Conservation (phyloP, 140 eudicot species). For the Erigeron philadelphicus region DNA sequence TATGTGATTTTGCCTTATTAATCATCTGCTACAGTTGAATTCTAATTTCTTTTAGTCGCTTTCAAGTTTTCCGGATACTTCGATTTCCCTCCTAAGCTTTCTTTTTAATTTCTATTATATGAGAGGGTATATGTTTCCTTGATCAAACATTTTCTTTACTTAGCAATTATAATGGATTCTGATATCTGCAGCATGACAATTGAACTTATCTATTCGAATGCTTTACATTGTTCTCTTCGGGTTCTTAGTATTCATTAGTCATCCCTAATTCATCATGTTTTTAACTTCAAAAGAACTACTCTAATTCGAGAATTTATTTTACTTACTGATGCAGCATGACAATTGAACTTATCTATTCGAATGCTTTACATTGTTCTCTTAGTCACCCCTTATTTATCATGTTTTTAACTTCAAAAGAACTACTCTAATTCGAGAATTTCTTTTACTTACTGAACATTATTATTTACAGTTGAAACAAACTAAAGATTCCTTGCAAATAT, state of each 20-base stretch:
- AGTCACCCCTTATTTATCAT: neutral
- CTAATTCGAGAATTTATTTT: no score
- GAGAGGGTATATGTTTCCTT: no score
- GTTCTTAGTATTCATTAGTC: neutral
- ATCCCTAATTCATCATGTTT: neutral
- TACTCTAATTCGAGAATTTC: no score
- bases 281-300: no score
- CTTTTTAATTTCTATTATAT: no score
- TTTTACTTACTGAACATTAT: neutral
- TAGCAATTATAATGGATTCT: neutral
- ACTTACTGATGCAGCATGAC: neutral
- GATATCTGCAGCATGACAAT: neutral
- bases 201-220: slow-evolving; percentile 14
- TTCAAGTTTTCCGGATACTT: no score
- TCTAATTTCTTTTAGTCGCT: no score
- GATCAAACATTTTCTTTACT: neutral
- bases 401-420: neutral
- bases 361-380: slow-evolving; percentile 12
- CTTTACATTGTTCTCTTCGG: slow-evolving; percentile 7
- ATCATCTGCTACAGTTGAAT: no score
- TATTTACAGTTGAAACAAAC: neutral
- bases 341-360: slow-evolving; percentile 10
- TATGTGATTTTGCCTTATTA: no score
- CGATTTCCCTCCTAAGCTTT: no score
- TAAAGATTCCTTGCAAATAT: no score